Base-by-base conservation (phyloP, 306 rosid species). In the Vigna angularis region DNA sequence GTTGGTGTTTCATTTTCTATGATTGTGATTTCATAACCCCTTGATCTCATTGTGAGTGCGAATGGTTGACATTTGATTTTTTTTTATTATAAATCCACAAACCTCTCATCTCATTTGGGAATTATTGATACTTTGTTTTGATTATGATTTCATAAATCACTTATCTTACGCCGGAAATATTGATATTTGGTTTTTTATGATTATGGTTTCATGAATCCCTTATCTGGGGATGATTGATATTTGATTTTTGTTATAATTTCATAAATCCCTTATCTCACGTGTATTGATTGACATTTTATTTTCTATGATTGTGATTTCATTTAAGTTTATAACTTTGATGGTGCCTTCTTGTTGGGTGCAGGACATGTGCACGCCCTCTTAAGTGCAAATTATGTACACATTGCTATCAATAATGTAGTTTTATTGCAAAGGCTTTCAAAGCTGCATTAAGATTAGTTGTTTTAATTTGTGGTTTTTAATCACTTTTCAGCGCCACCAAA, bases 231-330 rank as follows among this genome's bases (percentile, higher is more conserved):
- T 2, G 0, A 49, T 44, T 49, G 58, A 4, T 26, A 7, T 61
- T 30, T 62, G 66, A 7, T 62, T 57, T 66, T 72, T n/a, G 28
- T 14, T 59, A 17, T 59, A 26, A 17, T 55, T 66, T 40, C 61
- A 55, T 9, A 9, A 9, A 55, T 12, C 30, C 58, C 6, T 53
- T 53, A 6, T 53, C 8, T 7, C 13, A 9, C 9, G 52, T 40
- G 18, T 13, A 58, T 22, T 24, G 61, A 18, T 47, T 58, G 51
- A 1, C 28, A 1, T 63, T 34, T 63, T 45, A 16, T 63, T 58
- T 66, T 66, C 36, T 44, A 16, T 45, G 28, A 50, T 28, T 50
- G 11, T 59, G 48, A 24, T 45, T 65, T 56, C 28, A 18, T 53
- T 17, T 2, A 1, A 45, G 15, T 45, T 9, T 55, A 7, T 52